phyloP scores from a whole-genome alignment of 306 rosid genomes.

The Fragaria ananassa region DNA sequence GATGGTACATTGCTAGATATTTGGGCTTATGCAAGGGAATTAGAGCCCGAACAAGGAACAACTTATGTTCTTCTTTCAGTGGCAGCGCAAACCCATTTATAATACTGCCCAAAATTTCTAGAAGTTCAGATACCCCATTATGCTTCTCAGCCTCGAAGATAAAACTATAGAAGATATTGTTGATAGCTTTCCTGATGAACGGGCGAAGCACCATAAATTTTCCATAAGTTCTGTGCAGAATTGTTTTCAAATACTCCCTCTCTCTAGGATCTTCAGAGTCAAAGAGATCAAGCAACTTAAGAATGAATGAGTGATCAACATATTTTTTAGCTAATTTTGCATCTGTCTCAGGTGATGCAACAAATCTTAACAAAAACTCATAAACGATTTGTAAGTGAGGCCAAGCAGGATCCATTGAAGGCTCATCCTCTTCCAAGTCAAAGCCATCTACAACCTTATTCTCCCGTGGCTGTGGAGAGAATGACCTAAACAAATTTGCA shows the following conservation, averaged over 20 bases:
- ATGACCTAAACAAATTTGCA: slow-evolving; percentile 59
- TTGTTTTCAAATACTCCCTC: slow-evolving; percentile 65
- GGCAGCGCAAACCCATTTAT: slow-evolving; percentile 76
- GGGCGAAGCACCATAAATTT: slow-evolving; percentile 82
- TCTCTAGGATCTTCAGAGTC: slow-evolving; percentile 78
- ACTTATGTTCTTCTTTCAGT: slow-evolving; percentile 73
- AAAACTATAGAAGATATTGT: slow-evolving; percentile 57
- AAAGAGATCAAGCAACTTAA: slow-evolving; percentile 66
- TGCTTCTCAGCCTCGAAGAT: slow-evolving; percentile 68
- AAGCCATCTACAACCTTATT: slow-evolving; percentile 53
- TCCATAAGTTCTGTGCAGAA: slow-evolving; percentile 64
- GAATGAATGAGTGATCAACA: slow-evolving; percentile 60
- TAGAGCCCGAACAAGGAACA: slow-evolving; percentile 64
- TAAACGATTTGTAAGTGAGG: slow-evolving; percentile 79
- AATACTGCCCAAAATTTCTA: slow-evolving; percentile 79
- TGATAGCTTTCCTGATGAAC: slow-evolving; percentile 66
- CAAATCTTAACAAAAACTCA: slow-evolving; percentile 67
- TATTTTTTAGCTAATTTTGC: slow-evolving; percentile 70
- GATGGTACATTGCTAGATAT: slow-evolving; percentile 72
- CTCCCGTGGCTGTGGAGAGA: slow-evolving; percentile 71
- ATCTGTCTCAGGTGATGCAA: slow-evolving; percentile 71
- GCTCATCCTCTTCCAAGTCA: slow-evolving; percentile 87
- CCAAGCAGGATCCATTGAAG: slow-evolving; percentile 82
- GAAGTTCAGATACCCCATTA: slow-evolving; percentile 67
- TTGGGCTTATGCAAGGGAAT: slow-evolving; percentile 82